Evolutionary conservation across 176 grass and related monocot species (phyloP), one percentile per base, ranked within the genome.

Genomic region (Ensete ventricosum): DNA sequence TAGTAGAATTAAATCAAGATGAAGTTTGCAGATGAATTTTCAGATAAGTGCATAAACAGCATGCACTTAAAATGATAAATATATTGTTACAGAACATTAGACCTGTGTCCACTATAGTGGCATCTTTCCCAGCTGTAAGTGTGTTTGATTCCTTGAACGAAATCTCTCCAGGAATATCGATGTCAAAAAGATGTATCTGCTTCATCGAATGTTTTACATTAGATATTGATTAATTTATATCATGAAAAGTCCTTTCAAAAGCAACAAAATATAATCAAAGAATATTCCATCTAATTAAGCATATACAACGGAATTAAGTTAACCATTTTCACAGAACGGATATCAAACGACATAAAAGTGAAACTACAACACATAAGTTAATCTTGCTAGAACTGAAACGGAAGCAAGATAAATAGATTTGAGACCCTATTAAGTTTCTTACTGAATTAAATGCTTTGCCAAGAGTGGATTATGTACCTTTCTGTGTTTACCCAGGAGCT

Each of bases 121-220:
- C 88, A 57, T 69, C 73, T 82, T 89, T 82, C 60, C 96, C 96
- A 70, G 88, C 91, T 58, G 88, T 99, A 76, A 99, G 84, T 62
- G 86, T 95, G 74, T 91, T 99, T n/a, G 96, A 99, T 82, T 99
- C 96, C 64, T 89, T 87, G 81, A 99, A 99, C 9, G 91, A 91
- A 72, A 99, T 99, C 81, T 99, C 89, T 62, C 91, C 96, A 3
- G 91, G 91, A 87, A 99, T 95, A 87, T 99, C 96, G 73, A 99
- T 99, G 82, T 99, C 91, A 2, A 99, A 99, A 71, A 95, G 88
- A 88, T 99, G 96, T 74, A 95, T 91, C 96, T 99, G 83, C 54
- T 53, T 25, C 43, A 53, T 54, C 11, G 54, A 21, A 69, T 52
- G 34, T 43, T 43, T 53, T 3, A 34, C 50, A 53, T 73, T 11